Evolutionary conservation across 164 flowering plant genomes (phyloP).

Genomic region (Umbilicus rupestris): DNA sequence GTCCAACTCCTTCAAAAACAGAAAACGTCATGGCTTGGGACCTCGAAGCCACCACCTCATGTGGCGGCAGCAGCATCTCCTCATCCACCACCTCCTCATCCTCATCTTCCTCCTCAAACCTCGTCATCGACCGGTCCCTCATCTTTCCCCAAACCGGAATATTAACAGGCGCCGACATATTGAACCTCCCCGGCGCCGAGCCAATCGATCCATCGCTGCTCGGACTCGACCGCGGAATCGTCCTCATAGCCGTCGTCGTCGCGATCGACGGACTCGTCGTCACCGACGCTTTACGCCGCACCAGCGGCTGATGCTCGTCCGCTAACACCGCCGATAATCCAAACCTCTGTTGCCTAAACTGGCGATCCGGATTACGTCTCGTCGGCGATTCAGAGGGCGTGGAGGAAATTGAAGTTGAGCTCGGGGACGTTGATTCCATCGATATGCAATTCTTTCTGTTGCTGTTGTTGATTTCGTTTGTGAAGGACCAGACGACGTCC

Average conservation of each 20-base stretch:
- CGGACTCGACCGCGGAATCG: conserved; percentile 4
- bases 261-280: too few species aligned
- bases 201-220: conserved; percentile 5
- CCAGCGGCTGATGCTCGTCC: neutral
- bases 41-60: conserved; percentile 4
- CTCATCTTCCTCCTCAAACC: neutral
- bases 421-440: neutral
- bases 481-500: conserved; percentile 5
- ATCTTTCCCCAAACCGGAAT: conserved; percentile 6
- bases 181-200: conserved; percentile 3
- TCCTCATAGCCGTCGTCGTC: too few species aligned
- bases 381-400: neutral
- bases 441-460: neutral
- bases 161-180: conserved; percentile 8
- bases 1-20: conserved; percentile 10
- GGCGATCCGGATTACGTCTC: neutral
- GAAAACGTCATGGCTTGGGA: conserved; percentile 7
- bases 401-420: too few species aligned
- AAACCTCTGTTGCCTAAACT: neutral
- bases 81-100: too few species aligned
- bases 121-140: neutral
- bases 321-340: conserved; percentile 6
- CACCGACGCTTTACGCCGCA: conserved; percentile 1
- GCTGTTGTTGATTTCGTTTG: neutral
- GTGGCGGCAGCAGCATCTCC: conserved; percentile 6